phyloP scores from a whole-genome alignment of 169 alveolate genomes.

The Plasmodium yoelii region DNA sequence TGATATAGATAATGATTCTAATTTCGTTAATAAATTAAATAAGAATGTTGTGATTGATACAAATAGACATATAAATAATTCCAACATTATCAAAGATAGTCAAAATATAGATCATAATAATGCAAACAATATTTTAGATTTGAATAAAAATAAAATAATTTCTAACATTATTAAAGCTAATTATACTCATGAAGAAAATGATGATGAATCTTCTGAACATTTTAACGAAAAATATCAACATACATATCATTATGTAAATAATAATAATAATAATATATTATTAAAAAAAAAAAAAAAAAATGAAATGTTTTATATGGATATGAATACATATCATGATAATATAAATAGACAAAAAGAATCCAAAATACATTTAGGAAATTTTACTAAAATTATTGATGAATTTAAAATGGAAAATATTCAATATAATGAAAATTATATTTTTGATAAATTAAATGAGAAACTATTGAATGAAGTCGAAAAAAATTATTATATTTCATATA shows the following conservation, averaged over 20 bases:
- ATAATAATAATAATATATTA: neutral
- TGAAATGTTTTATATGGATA: slow-evolving; percentile 22
- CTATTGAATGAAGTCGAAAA: slow-evolving; percentile 26
- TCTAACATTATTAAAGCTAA: neutral
- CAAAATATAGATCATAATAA: too few relatives aligned
- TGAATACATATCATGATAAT: neutral
- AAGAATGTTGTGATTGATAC: neutral
- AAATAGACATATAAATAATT: neutral
- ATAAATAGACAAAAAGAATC: neutral
- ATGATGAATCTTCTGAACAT: neutral
- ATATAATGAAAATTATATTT: slow-evolving; percentile 2
- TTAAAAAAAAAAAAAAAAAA: slow-evolving; percentile 9
- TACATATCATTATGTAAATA: neutral
- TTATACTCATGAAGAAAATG: neutral
- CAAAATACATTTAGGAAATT: slow-evolving; percentile 15
- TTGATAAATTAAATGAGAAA: slow-evolving; percentile 26
- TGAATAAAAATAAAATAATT: too few relatives aligned
- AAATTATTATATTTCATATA: slow-evolving; percentile 24
- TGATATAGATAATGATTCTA: neutral
- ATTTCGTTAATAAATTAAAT: neutral
- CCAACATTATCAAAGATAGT: too few relatives aligned
- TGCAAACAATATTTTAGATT: too few relatives aligned
- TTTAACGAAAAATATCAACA: neutral
- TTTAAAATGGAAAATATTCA: neutral
- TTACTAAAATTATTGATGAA: slow-evolving; percentile 11